Base-by-base conservation (phyloP, 768 basidiomycete genomes). In the Butyriboletus loyo region DNA sequence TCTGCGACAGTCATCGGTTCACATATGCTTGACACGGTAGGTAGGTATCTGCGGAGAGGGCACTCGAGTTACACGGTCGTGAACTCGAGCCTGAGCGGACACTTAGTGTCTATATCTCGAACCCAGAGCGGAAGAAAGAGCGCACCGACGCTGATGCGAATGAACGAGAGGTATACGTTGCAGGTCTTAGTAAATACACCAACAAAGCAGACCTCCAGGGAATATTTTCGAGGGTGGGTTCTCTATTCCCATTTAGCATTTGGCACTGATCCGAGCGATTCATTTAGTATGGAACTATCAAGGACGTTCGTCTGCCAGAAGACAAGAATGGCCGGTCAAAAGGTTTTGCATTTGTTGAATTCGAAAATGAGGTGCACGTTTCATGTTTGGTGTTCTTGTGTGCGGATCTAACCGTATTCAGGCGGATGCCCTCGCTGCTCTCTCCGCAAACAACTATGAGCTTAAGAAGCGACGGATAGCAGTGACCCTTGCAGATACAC, bases 261-360 rank as follows among this genome's bases (percentile, higher is more conserved):
- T 47, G 49, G 56, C 17, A 37, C 36, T 60, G 31, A 52, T 51
- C 21, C 22, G 25, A 54, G 15, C 22, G 14, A 40, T 38, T 9
- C 34, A 1, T 34, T 1, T 51, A 98, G 93, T 93, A 87, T 65
- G 96, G 96, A 2, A 62, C 74, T 4, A 68, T 98, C 58, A 92
- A 90, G 66, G 87, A 89, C 21, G 77, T 98, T 36, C 83, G 93
- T 50, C 77, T 98, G 65, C 83, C 84, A 2, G 72, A 80, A 46
- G 91, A 93, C 53, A 80, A 86, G 31, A 78, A 81, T 39, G 86
- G 85, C 0, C 75, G 80, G 44, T 78, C 77, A 28, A 93, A 84
- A 66, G 95, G 97, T 1, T 95, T 91, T 64, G 95, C 90, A 0
- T 98, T 98, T 62, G 76, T 98, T 30, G 94, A 98, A 64, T 98